Base-by-base conservation (phyloP, 2,329 filamentous ascomycete genomes). In the Sclerotinia sclerotiorum region DNA sequence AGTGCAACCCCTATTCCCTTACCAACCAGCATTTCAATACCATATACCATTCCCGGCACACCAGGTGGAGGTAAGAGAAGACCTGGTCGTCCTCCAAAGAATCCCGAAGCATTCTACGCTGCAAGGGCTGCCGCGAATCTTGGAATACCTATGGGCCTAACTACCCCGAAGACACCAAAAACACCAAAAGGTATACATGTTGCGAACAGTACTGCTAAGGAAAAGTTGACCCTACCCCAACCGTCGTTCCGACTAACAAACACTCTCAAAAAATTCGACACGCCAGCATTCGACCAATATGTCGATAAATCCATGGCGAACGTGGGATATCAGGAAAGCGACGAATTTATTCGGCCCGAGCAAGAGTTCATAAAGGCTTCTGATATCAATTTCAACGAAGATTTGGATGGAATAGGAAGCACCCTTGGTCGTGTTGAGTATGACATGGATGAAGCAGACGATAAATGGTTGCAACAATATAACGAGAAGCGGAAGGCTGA, bases 371-470 rank as follows among this genome's bases (percentile, higher is more conserved):
- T 90, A 74, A 89, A 89, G 77, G 85, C 86, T 29, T 83, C 81
- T 35, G 87, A 90, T 73, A 80, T 80, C 39, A 86, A 85, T 66
- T 78, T 84, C 44, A 87, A 89, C 61, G 87, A 89, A 60, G 87
- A 89, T 51, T 72, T 78, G 3, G 87, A 88, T 27, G 74, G 82
- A 51, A 81, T 82, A 5, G 80, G 80, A 48, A 81, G 81, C 65
- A 82, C 82, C 24, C 85, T 96, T 51, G 92, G 93, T 17, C 89
- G 92, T 68, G 95, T 99, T 27, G 95, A 99, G 78, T 99, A 99
- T 78, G 95, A 99, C 79, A 99, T 99, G 95, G 95, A 99, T 77
- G 95, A 99, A 80, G 95, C 99, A 77, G 95, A 99, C 78, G 93
- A 97, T 73, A 93, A 94, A 81, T 99, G 95, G 95, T 83, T 99